phyloP scores from a whole-genome alignment of 352 stramenopile species.

The Pythium aquatile region DNA sequence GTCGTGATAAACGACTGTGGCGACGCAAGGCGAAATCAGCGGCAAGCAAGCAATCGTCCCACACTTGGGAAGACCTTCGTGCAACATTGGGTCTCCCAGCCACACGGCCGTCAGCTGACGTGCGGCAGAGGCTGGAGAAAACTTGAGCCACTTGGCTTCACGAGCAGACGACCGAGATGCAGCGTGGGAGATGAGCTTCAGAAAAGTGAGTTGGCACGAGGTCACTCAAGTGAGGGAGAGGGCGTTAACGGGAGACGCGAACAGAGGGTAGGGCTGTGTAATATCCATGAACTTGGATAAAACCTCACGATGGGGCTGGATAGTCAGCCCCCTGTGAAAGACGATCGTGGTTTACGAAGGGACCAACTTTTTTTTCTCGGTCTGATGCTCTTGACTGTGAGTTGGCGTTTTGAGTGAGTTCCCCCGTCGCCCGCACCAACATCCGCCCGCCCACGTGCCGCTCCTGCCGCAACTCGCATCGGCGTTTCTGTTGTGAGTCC shows the following conservation, averaged over 20 bases:
- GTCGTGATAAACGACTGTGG: not conserved
- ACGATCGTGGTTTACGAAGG: slow-evolving; percentile 7
- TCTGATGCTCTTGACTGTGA: not conserved
- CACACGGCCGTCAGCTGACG: not conserved
- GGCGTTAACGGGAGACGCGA: not conserved
- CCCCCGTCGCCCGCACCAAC: not conserved
- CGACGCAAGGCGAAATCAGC: not conserved
- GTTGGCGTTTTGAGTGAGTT: slow-evolving; percentile 7
- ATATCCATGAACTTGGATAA: not conserved
- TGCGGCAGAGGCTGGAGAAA: not conserved
- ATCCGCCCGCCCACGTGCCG: not conserved
- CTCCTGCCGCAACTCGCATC: not conserved
- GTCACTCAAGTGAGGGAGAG: not conserved
- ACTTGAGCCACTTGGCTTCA: slow-evolving; percentile 4
- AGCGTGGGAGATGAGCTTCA: not conserved
- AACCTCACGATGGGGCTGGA: not conserved
- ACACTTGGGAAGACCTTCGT: slow-evolving; percentile 20
- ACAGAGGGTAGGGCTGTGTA: not conserved
- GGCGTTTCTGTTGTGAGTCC: not conserved
- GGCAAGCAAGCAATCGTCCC: not conserved
- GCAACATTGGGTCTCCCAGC: slow-evolving; percentile 7
- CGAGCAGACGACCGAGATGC: not conserved
- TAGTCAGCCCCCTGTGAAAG: not conserved
- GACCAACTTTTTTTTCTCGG: not conserved
- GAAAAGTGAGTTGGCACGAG: not conserved